Percentiles rank a stretch among this genome's conserved stretches.
phyloP scores from a whole-genome alignment of 1,284 basidiomycete species.

The Heterobasidion annosum region DNA sequence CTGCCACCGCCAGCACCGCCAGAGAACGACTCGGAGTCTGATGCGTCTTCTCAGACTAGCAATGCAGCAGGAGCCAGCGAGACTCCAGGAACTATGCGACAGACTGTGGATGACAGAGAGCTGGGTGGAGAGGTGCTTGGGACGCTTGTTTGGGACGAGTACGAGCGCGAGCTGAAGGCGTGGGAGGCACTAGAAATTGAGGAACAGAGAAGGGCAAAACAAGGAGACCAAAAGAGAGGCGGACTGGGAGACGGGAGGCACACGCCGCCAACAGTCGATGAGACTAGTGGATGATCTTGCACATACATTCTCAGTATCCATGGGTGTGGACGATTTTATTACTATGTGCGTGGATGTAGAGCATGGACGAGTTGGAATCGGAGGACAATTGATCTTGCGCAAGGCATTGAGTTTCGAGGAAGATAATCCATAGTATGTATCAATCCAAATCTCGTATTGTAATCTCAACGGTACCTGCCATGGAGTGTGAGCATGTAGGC shows the following conservation, averaged over 20 bases:
- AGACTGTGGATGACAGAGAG: constrained; percentile 48
- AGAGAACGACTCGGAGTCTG: constrained; percentile 4
- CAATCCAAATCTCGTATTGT: too few relatives aligned
- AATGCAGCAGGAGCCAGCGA: constrained; percentile 18
- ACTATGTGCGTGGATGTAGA: too few relatives aligned
- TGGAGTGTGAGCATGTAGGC: too few relatives aligned
- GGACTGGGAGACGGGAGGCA: neutral
- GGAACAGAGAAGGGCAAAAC: neutral
- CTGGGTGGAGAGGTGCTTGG: constrained; percentile 60
- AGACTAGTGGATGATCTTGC: neutral
- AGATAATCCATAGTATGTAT: too few relatives aligned
- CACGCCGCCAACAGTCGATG: constrained; percentile 9
- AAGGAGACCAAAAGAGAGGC: neutral
- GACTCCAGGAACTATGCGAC: constrained; percentile 17
- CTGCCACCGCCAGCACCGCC: constrained; percentile 19
- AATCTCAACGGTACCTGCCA: too few relatives aligned
- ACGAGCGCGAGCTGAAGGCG: constrained; percentile 50
- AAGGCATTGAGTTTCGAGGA: too few relatives aligned
- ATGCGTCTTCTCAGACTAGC: constrained; percentile 7
- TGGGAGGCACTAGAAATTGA: constrained; percentile 40
- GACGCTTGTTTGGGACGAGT: constrained; percentile 64
- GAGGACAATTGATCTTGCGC: too few relatives aligned
- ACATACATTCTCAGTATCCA: neutral
- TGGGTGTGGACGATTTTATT: too few relatives aligned
- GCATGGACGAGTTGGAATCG: too few relatives aligned